These are phyloP conservation scores for Laguncularia racemosa DNA, from an alignment of 345 rosid species.

Conservation along the genomic window DNA sequence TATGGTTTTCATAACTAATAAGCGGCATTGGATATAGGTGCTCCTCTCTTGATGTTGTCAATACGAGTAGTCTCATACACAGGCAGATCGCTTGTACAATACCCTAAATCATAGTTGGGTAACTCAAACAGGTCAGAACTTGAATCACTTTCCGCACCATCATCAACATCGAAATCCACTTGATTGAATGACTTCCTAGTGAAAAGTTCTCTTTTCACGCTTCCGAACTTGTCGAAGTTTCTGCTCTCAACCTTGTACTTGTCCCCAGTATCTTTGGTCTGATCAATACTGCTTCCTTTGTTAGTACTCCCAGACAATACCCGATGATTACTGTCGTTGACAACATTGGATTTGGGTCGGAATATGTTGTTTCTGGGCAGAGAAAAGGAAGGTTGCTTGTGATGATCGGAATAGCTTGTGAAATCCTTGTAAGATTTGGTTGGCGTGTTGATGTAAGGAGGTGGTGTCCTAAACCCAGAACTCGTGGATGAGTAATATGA, in stretches of 20 bases:
- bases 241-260: too few species aligned
- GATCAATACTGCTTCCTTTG: too few species aligned
- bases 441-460: constrained; percentile 55
- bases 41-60: constrained; percentile 60
- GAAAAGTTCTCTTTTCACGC: constrained; percentile 14
- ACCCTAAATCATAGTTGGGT: constrained; percentile 64
- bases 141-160: constrained; percentile 80
- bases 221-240: neutral
- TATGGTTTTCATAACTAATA: neutral
- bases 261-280: too few species aligned
- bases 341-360: neutral
- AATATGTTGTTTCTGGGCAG: constrained; percentile 13
- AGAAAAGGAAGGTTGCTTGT: constrained; percentile 7
- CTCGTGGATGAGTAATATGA: constrained; percentile 53
- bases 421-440: constrained; percentile 47
- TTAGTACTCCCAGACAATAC: too few species aligned
- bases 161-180: constrained; percentile 33
- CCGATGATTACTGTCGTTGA: too few species aligned
- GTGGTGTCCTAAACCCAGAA: constrained; percentile 76
- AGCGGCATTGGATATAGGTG: constrained; percentile 46
- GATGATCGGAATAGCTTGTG: constrained; percentile 46
- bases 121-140: constrained; percentile 95
- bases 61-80: constrained; percentile 85
- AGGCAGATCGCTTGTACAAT: constrained; percentile 61
- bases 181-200: constrained; percentile 11